Evolutionary conservation across 139 green algal species (phyloP).

Genomic region (Eudorina sp.): DNA sequence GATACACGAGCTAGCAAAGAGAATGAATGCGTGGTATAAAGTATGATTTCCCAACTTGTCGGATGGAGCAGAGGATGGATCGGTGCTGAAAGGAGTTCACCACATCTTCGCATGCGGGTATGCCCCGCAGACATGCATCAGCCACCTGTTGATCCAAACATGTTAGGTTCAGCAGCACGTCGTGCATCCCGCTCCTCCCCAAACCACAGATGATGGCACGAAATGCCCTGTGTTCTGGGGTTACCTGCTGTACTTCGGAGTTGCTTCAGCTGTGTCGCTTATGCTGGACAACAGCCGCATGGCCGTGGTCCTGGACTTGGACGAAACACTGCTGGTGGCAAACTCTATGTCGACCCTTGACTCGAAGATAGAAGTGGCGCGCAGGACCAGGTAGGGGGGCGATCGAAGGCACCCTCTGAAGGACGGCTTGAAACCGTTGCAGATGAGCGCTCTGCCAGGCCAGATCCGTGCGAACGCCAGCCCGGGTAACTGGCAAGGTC

Average conservation of each 20-base stretch:
- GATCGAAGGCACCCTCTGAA: neutral
- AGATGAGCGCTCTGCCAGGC: no score
- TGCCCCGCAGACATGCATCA: no score
- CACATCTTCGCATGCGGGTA: no score
- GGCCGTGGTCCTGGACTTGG: constrained; percentile 88
- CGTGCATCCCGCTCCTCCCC: neutral
- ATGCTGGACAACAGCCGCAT: constrained; percentile 75
- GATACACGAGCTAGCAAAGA: no score
- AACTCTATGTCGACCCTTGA: constrained; percentile 64
- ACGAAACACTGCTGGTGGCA: constrained; percentile 90
- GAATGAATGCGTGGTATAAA: no score
- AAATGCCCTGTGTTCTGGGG: constrained; percentile 70
- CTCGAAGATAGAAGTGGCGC: constrained; percentile 43
- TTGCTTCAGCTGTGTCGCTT: constrained; percentile 51
- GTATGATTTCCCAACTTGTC: no score
- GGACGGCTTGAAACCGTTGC: no score
- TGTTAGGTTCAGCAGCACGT: neutral
- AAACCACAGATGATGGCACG: constrained; percentile 55
- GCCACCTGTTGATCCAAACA: neutral
- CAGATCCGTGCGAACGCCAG: no score
- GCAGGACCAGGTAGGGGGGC: constrained; percentile 34
- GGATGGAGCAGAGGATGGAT: no score
- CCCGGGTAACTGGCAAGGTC: no score
- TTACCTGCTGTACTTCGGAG: constrained; percentile 64
- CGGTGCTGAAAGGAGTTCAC: no score